Evolutionary conservation across 495 filamentous ascomycete species (phyloP).

Genomic region (Neurospora sp.): DNA sequence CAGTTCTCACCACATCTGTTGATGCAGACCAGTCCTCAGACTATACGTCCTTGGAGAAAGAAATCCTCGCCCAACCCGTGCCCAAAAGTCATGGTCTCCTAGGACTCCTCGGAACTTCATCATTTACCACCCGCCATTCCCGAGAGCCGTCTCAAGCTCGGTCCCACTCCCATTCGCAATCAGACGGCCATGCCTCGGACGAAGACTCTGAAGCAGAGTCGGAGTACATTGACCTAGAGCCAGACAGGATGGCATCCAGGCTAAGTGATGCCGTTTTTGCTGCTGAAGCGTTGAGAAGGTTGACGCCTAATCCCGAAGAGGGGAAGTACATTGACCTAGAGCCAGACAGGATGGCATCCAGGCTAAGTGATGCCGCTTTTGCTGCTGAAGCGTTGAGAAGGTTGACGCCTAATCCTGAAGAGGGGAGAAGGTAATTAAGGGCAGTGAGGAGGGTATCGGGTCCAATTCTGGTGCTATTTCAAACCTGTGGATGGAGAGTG

Average conservation of each 20-base stretch:
- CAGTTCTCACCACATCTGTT: background rate
- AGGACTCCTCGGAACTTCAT: background rate
- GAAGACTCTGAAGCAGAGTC: background rate
- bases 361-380: conserved; percentile 46
- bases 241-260: conserved; percentile 59
- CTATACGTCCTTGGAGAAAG: background rate
- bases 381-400: conserved; percentile 11
- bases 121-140: conserved; percentile 28
- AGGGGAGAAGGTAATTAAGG: conserved; percentile 10
- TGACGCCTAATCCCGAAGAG: conserved; percentile 33
- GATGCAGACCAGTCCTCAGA: background rate
- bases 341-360: conserved; percentile 59
- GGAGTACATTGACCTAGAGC: conserved; percentile 39
- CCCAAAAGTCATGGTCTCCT: conserved; percentile 1
- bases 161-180: conserved; percentile 29
- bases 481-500: background rate
- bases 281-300: conserved; percentile 9
- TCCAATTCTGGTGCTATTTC: background rate
- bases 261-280: conserved; percentile 44
- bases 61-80: background rate
- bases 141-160: conserved; percentile 39
- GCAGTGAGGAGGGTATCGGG: background rate
- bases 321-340: conserved; percentile 39
- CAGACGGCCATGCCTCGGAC: background rate
- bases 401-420: conserved; percentile 32